Evolutionary conservation across 176 grass and related monocot species (phyloP), one percentile per base, ranked within the genome.

Genomic region (Paspalum vaginatum): DNA sequence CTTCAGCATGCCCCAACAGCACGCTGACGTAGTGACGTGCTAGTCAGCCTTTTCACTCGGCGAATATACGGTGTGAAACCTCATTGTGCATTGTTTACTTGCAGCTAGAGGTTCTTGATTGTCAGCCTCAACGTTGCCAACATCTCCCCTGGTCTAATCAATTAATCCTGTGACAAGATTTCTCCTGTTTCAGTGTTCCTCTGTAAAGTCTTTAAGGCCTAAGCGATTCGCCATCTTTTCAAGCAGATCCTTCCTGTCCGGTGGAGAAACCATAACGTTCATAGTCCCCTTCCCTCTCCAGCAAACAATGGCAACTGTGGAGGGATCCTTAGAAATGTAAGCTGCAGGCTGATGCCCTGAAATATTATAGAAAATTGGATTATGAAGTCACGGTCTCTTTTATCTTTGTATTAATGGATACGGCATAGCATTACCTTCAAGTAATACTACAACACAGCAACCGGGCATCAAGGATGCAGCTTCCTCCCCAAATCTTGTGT

Each of bases 221-320:
- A 75, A 90, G 45, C 62, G 86, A 41, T 89, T 54, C n/a, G 53
- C 53, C 24, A 97, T 81, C 81, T 85, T 93, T 84, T 91, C 85
- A 18, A 98, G 90, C 14, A 98, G 89, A 76, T 98, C 95, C 75
- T 91, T 89, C 38, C 86, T 88, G 74, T 98, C 88, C 3, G 72
- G 21, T 2, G 84, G 90, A 69, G 95, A 98, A 85, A 98, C 88
- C 86, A 98, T 87, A 80, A 93, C 88, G 9, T 89, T 89, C 78
- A 98, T 54, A 56, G 89, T 94, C 7, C 86, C 84, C 81, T 91
- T 98, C 18, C 95, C 95, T 93, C 93, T 95, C 95, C 95, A 98
- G 85, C 95, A 95, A 78, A 98, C 88, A 61, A 95, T 93, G 70
- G 95, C 88, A 40, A 89, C 73, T 39, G 86, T 83, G 1, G 89